Conservation (phyloP, 2,329 filamentous ascomycete genomes). For the Xylaria sp. region DNA sequence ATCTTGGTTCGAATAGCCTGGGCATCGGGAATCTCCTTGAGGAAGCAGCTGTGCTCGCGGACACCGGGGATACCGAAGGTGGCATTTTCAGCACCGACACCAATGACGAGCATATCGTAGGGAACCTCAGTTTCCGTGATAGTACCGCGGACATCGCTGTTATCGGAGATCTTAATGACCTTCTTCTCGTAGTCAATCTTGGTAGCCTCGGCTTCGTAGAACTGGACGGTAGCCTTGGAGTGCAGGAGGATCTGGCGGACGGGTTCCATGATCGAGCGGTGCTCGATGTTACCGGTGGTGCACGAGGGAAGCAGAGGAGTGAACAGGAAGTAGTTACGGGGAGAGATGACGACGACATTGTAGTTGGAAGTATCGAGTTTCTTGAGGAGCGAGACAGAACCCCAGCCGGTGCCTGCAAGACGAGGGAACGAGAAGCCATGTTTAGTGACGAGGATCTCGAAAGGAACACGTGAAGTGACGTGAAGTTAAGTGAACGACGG, state of each 20-base stretch:
- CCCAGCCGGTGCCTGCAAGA: slow-evolving; percentile 83
- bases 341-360: slow-evolving; percentile 96
- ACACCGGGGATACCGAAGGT: slow-evolving; percentile 98
- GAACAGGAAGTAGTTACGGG: slow-evolving; percentile 99
- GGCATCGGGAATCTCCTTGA: slow-evolving; percentile 96
- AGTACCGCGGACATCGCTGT: slow-evolving; percentile 85
- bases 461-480: not conserved
- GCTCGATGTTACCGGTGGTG: slow-evolving; percentile 95
- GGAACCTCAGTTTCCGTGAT: slow-evolving; percentile 79
- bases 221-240: slow-evolving; percentile 90
- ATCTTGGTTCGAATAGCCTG: slow-evolving; percentile 97
- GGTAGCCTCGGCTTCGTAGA: slow-evolving; percentile 95
- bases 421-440: not conserved
- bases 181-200: slow-evolving; percentile 92
- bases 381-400: slow-evolving; percentile 89
- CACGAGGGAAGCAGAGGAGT: slow-evolving; percentile 95
- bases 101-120: slow-evolving; percentile 97
- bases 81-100: slow-evolving; percentile 95
- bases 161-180: slow-evolving; percentile 83
- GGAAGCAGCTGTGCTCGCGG: slow-evolving; percentile 89
- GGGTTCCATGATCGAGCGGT: slow-evolving; percentile 99
- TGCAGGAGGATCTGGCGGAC: slow-evolving; percentile 92
- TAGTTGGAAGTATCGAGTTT: slow-evolving; percentile 99
- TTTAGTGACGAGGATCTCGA: not conserved
- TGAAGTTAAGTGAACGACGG: too few relatives aligned